Conservation (phyloP, 768 basidiomycete genomes). For the Coprinopsis marcescibilis region DNA sequence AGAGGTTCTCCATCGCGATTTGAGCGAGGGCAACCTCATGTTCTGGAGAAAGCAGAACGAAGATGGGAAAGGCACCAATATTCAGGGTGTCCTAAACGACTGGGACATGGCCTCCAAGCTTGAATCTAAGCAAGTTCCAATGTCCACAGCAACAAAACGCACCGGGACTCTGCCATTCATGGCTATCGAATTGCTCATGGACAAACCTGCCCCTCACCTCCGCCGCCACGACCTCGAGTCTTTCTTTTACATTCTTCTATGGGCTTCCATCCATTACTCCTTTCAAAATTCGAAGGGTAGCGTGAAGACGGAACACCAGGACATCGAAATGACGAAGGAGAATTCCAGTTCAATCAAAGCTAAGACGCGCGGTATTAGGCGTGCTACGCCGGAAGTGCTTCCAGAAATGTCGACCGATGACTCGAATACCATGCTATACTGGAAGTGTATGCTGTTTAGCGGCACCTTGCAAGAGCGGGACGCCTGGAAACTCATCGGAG, state of each 20-base stretch:
- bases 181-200: constrained; percentile 21
- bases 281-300: no score
- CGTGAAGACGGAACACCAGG: no score
- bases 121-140: neutral
- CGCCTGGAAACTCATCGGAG: no score
- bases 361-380: no score
- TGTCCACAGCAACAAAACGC: constrained; percentile 10
- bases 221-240: constrained; percentile 22
- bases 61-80: neutral
- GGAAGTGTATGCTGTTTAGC: no score
- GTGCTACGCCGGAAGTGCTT: no score
- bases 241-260: constrained; percentile 18
- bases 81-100: constrained; percentile 22
- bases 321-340: no score
- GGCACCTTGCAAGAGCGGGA: no score
- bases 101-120: constrained; percentile 20
- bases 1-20: constrained; percentile 6
- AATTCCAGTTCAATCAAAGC: no score
- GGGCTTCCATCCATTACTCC: constrained; percentile 14
- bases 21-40: constrained; percentile 11
- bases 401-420: no score
- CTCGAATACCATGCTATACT: no score
- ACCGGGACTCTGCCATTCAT: constrained; percentile 27
- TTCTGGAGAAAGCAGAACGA: neutral
- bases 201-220: constrained; percentile 8